Base-by-base conservation (phyloP, 345 rosid species). In the Zanthoxylum bungeanum region DNA sequence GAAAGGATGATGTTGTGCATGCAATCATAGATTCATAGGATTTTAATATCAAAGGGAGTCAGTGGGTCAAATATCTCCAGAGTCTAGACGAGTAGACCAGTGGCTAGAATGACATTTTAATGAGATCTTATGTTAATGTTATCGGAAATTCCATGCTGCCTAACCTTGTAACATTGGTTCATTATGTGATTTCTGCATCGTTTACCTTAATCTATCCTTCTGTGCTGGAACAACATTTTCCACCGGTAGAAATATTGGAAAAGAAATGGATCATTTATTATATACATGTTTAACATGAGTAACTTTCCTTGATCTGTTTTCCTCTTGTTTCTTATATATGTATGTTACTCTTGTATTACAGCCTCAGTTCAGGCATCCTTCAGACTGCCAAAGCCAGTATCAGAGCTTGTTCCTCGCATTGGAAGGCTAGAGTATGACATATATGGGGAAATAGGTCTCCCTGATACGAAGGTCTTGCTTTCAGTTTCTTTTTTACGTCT, bases 361-460 rank as follows among this genome's bases (percentile, higher is more conserved):
- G 97, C 90, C n/a, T 49, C 88, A 28, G 86, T 85, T 62, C 85
- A 87, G 76, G 89, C 77, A 46, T 82, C 21, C 76, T 89, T 91
- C 70, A 78, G 69, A 65, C 82, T 91, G 62, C 61, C 77, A 30
- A 85, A 80, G 79, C 86, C 87, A 66, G 85, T 77, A 72, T 75
- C 79, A 9, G 65, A 84, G 73, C 78, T 85, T 78, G 53, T 86
- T 75, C 74, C 79, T 6, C 65, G 9, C 57, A 85, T 81, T 72
- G 79, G 64, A 71, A 76, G 69, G 77, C 73, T 91, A 69, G 90
- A 85, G 65, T 73, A 76, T 58, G 95, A 94, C 68, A 85, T 94
- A 70, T 82, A 59, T 49, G 71, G 44, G 44, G 93, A 87, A 79
- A 73, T 92, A 75, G 76, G 86, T 61, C 81, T 86, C 36, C 83